Conservation (phyloP, 2,329 filamentous ascomycete species). For the Penicillium sp. region DNA sequence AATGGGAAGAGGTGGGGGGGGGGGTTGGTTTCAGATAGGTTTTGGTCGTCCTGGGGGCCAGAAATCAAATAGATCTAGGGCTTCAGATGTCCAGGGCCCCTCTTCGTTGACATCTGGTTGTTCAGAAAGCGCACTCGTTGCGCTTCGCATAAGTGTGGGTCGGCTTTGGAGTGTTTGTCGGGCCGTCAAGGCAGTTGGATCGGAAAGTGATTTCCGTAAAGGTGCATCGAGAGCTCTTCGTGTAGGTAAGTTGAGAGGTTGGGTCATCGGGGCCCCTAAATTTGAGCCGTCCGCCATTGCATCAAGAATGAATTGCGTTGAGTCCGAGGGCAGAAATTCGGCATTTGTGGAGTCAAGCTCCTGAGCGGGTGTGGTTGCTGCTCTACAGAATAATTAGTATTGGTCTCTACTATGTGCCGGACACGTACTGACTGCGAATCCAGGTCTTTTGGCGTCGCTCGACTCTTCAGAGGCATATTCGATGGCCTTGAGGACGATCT, state of each 20-base stretch:
- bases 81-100: slow-evolving; percentile 44
- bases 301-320: slow-evolving; percentile 30
- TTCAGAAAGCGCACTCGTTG: slow-evolving; percentile 15
- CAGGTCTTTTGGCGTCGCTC: slow-evolving; percentile 2
- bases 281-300: slow-evolving; percentile 18
- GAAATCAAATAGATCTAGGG: slow-evolving; percentile 44
- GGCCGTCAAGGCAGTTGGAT: slow-evolving; percentile 30
- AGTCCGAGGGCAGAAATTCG: slow-evolving; percentile 29
- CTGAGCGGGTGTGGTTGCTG: not conserved
- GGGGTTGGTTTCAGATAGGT: slow-evolving; percentile 23
- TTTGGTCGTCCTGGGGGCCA: slow-evolving; percentile 42
- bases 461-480: slow-evolving; percentile 3
- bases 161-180: slow-evolving; percentile 12
- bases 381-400: slow-evolving; percentile 13
- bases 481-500: slow-evolving; percentile 8
- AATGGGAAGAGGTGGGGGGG: no score
- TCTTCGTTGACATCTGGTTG: slow-evolving; percentile 25
- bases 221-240: slow-evolving; percentile 13
- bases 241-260: slow-evolving; percentile 1
- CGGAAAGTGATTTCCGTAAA: slow-evolving; percentile 36
- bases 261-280: not conserved
- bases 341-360: slow-evolving; percentile 12
- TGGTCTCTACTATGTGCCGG: not conserved
- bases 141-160: slow-evolving; percentile 17
- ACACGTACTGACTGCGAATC: slow-evolving; percentile 33